Evolutionary conservation across 805 yeast genomes (phyloP).

Genomic region (Scheffersomyces lignosus): DNA sequence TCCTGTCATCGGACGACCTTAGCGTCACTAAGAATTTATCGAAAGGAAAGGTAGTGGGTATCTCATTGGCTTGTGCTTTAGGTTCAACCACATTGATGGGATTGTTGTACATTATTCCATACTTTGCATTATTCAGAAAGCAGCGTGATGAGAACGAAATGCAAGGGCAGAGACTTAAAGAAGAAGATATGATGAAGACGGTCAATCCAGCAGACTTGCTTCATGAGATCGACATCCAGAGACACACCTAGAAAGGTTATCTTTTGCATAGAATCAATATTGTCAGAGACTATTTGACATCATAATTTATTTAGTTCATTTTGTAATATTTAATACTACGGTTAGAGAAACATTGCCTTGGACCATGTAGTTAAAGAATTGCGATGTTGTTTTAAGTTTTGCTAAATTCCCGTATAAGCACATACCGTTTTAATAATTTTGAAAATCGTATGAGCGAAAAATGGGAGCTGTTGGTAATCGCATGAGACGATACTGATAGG

Average conservation of each 20-base stretch:
- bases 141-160: conserved; percentile 14
- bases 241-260: conserved; percentile 18
- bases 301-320: not conserved
- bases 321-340: not conserved
- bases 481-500: too few relatives aligned
- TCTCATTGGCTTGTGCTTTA: conserved; percentile 46
- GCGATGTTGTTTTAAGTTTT: too few relatives aligned
- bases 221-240: conserved; percentile 46
- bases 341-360: too few relatives aligned
- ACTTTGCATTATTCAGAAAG: conserved; percentile 33
- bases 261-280: not conserved
- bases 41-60: conserved; percentile 44
- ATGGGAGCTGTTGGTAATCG: too few relatives aligned
- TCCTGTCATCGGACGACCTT: conserved; percentile 37
- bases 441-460: too few relatives aligned
- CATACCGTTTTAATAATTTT: too few relatives aligned
- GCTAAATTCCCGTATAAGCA: too few relatives aligned
- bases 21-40: conserved; percentile 23
- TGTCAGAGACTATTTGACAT: too few relatives aligned
- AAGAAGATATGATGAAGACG: conserved; percentile 45
- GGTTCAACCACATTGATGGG: conserved; percentile 43
- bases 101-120: conserved; percentile 42
- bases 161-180: conserved; percentile 35
- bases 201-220: conserved; percentile 44
- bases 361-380: too few relatives aligned